Conservation (phyloP, 352 stramenopile genomes). For the Pythium grandisporangium region DNA sequence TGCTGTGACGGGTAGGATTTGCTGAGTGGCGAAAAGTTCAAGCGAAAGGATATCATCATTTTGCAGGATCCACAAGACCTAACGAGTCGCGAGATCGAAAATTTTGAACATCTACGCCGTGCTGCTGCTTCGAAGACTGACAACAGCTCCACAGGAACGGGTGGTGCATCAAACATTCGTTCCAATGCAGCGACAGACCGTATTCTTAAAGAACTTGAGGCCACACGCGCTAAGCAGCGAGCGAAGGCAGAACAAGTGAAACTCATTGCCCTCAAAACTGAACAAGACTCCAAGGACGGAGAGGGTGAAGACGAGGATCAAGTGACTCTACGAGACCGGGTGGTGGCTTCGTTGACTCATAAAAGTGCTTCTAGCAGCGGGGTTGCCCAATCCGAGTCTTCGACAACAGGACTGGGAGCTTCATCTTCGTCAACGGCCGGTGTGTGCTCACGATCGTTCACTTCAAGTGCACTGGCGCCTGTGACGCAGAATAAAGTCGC, state of each 20-base stretch:
- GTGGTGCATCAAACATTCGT: slow-evolving; percentile 49
- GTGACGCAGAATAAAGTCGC: slow-evolving; percentile 51
- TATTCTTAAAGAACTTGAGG: slow-evolving; percentile 74
- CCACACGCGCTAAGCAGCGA: slow-evolving; percentile 50
- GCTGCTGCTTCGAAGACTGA: slow-evolving; percentile 14
- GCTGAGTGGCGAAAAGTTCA: slow-evolving; percentile 88
- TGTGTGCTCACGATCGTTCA: slow-evolving; percentile 91
- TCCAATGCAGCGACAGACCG: slow-evolving; percentile 78
- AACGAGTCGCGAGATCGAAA: slow-evolving; percentile 92
- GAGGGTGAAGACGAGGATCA: slow-evolving; percentile 29
- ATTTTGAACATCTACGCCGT: slow-evolving; percentile 93
- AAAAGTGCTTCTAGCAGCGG: slow-evolving; percentile 2
- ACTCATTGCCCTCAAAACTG: too few relatives aligned
- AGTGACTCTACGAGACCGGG: slow-evolving; percentile 68
- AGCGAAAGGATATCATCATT: slow-evolving; percentile 91
- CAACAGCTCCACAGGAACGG: not conserved
- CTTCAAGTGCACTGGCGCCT: slow-evolving; percentile 85
- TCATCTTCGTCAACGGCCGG: slow-evolving; percentile 87
- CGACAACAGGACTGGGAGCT: slow-evolving; percentile 21
- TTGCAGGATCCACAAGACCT: slow-evolving; percentile 93
- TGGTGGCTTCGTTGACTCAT: slow-evolving; percentile 66
- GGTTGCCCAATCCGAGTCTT: too few relatives aligned
- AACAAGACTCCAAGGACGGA: too few relatives aligned
- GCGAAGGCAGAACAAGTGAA: slow-evolving; percentile 61
- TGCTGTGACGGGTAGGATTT: too few relatives aligned